Evolutionary conservation across 2,329 filamentous ascomycete genomes (phyloP), one percentile per base, ranked within the genome.

Genomic region (Zymoseptoria brevis): DNA sequence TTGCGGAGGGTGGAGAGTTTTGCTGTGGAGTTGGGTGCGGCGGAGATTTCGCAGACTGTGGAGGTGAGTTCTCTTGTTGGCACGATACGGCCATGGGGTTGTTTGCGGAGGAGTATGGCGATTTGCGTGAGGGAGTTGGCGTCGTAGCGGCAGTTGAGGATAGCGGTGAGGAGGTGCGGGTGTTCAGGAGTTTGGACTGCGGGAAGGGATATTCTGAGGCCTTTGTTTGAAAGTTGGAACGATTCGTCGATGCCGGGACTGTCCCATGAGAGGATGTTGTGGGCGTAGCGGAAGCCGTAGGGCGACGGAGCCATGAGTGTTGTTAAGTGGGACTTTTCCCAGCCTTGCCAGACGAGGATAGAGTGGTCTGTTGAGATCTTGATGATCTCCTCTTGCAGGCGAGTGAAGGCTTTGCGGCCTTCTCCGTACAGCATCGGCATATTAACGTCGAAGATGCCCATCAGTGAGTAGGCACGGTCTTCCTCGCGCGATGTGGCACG

Each of bases 361-460:
- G 59, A 62, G 8, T 63, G 63, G 41, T 68, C 67, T 30, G 65
- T 64, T 22, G 64, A 65, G 19, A 53, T 60, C 29, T 59, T 62
- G 48, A 69, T 66, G 50, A 68, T 67, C 55, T 67, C 66, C 54
- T 69, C 66, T 62, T 69, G 66, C 2, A 69, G 60, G n/a, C 67
- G 58, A 1, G 58, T 57, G 48, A 67, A 69, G 1, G 67, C 66
- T 52, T 65, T 67, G 9, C 55, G 48, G 8, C 66, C 66, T 53
- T 68, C 66, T 9, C 66, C 66, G 48, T 68, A 67, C 3, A 67
- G 62, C 60, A 68, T 61, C 2, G 66, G 65, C 65, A 68, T 66
- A 30, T 65, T 68, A 49, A 68, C 65, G 53, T 65, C 64, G 53
- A 68, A 68, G 11, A 68, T 30, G 11, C 66, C 66, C 65, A 68